Base-by-base conservation (phyloP, 768 basidiomycete genomes). In the Russula virescens region DNA sequence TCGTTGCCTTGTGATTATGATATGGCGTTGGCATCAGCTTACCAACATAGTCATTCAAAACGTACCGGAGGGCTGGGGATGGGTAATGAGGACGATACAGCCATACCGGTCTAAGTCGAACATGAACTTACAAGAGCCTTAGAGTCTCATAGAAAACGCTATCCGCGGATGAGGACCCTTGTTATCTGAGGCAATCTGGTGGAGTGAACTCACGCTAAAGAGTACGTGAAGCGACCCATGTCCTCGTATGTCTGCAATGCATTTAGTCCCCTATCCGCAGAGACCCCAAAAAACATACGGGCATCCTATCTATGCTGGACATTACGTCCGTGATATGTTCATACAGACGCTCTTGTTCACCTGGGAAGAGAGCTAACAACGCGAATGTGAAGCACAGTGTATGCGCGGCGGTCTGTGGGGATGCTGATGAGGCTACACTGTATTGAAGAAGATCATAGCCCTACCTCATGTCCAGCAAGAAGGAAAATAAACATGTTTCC, bases 341-440 rank as follows among this genome's bases (percentile, higher is more conserved):
- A 60, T 71, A 76, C 28, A 77, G 63, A 51, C 69, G 74, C 54
- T 75, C 78, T 68, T 81, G 80, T 55, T 76, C 74, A 1, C 78
- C 76, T 1, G 71, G 72, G 61, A 76, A 70, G 10, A 79, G 67
- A 0, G 80, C 79, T 2, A 81, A 71, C 54, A 80, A 61, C 7
- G 70, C 79, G 56, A 80, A 72, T 0, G 75, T 65, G 66, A 73
- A 78, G 50, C 70, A 71, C 8, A 79, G 62, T 2, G 77, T 71
- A 59, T 77, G 71, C 3, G 72, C 73, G 0, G 77, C 74, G 3
- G 78, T 77, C 76, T 78, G 50, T 26, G 13, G 18, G 5, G 14
- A 25, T 14, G 13, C 23, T n/a, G 34, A 9, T 26, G 1, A 35
- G 38, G 25, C 7, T 7, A 16, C 3, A 28, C 10, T 26, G 3